These are phyloP conservation scores for Calycina herbarum DNA, from an alignment of 2,329 filamentous ascomycete genomes.

Conservation along the genomic window DNA sequence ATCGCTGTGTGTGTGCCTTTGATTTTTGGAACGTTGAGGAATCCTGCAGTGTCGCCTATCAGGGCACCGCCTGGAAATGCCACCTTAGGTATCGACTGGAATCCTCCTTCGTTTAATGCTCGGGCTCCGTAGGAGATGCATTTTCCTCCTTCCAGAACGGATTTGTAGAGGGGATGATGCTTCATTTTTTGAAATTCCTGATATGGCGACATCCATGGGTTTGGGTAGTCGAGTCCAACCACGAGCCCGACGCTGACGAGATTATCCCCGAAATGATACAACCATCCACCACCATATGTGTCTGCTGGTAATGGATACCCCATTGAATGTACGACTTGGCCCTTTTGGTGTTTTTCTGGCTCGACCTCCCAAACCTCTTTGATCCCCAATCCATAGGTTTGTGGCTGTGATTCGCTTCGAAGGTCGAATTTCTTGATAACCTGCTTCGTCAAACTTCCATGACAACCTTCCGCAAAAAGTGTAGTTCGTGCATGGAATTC, in stretches of 20 bases:
- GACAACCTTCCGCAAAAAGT: constrained; percentile 90
- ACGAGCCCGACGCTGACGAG: constrained; percentile 90
- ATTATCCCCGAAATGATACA: constrained; percentile 99
- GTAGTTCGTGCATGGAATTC: constrained; percentile 94
- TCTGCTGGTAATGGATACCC: constrained; percentile 86
- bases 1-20: constrained; percentile 98
- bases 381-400: constrained; percentile 91
- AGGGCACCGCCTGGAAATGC: constrained; percentile 94
- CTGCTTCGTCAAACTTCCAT: constrained; percentile 93
- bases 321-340: constrained; percentile 84
- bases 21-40: constrained; percentile 97
- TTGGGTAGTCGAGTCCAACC: constrained; percentile 90
- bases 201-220: constrained; percentile 95
- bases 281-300: constrained; percentile 96
- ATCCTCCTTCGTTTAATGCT: constrained; percentile 89
- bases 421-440: constrained; percentile 93
- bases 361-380: constrained; percentile 98
- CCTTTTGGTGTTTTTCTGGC: constrained; percentile 87
- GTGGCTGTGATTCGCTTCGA: constrained; percentile 82
- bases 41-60: constrained; percentile 94
- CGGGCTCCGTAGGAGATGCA: constrained; percentile 96
- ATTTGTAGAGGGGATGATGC: constrained; percentile 87
- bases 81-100: constrained; percentile 96
- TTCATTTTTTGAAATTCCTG: constrained; percentile 98
- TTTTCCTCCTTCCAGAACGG: constrained; percentile 90